phyloP scores from a whole-genome alignment of 257 asterid genomes.

The Asclepias syriaca region DNA sequence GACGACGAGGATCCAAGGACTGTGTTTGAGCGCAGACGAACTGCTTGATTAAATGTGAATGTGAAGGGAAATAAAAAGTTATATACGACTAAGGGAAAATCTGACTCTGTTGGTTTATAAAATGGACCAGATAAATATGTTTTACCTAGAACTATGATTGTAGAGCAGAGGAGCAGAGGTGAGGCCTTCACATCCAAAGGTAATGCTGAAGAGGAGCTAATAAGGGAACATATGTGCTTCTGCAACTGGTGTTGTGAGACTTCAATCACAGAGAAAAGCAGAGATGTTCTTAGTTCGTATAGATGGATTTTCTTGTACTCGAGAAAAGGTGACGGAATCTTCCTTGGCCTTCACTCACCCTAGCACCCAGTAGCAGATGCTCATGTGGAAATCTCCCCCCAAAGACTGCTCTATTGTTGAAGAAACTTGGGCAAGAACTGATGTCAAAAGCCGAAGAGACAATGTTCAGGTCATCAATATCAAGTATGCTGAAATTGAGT shows the following conservation, averaged over 20 bases:
- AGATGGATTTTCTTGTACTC: constrained; percentile 86
- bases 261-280: constrained; percentile 93
- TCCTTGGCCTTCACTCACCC: constrained; percentile 98
- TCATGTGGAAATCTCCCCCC: constrained; percentile 91
- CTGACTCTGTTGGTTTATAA: constrained; percentile 33
- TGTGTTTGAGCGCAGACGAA: constrained; percentile 60
- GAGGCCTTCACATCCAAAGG: constrained; percentile 46
- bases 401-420: constrained; percentile 77
- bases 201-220: constrained; percentile 56
- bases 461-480: not conserved
- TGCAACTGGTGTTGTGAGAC: constrained; percentile 94
- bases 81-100: constrained; percentile 24
- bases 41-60: constrained; percentile 47
- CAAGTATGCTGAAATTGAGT: not conserved
- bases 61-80: constrained; percentile 25
- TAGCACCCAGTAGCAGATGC: constrained; percentile 98
- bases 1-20: constrained; percentile 64
- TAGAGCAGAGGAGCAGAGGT: constrained; percentile 26
- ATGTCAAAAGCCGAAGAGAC: constrained; percentile 88
- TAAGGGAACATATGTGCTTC: constrained; percentile 82
- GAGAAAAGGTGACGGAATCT: constrained; percentile 96
- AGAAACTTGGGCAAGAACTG: constrained; percentile 93
- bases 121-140: constrained; percentile 28
- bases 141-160: constrained; percentile 24
- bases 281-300: constrained; percentile 99